Percentiles rank a stretch among this genome's conserved stretches.
phyloP scores from a whole-genome alignment of 2,329 filamentous ascomycete species.

The Penicillium sclerotiorum region DNA sequence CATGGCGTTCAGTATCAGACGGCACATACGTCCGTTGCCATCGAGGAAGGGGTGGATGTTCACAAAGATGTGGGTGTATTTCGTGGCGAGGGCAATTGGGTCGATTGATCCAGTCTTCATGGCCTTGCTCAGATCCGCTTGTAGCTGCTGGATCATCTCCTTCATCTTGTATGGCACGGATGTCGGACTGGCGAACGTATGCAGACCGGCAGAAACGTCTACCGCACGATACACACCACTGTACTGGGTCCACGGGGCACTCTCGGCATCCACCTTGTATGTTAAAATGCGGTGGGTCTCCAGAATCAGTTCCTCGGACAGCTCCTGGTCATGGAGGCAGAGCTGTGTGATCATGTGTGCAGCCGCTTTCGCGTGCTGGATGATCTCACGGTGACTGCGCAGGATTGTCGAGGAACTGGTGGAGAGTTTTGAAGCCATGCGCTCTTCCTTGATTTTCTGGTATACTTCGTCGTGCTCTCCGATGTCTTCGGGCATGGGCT shows the following conservation, averaged over 20 bases:
- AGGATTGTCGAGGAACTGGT: background rate
- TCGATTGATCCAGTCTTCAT: background rate
- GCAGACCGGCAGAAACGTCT: background rate
- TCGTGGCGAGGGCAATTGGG: background rate
- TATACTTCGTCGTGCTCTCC: slow-evolving; percentile 2
- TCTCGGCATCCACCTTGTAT: slow-evolving; percentile 1
- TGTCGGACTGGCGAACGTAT: background rate
- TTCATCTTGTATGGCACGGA: background rate
- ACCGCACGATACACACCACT: slow-evolving; percentile 1
- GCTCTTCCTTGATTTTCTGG: background rate
- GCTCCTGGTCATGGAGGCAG: background rate
- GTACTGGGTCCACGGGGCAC: slow-evolving; percentile 4
- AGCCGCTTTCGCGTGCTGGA: slow-evolving; percentile 6
- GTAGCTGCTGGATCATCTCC: background rate
- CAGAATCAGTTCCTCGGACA: slow-evolving; percentile 3
- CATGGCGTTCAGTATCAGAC: background rate
- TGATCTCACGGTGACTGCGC: slow-evolving; percentile 1
- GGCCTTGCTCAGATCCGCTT: background rate
- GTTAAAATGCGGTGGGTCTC: slow-evolving; percentile 3
- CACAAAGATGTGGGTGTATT: slow-evolving; percentile 1
- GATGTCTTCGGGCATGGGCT: slow-evolving; percentile 1
- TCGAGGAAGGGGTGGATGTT: slow-evolving; percentile 1
- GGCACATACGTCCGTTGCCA: slow-evolving; percentile 1
- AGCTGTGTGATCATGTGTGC: background rate
- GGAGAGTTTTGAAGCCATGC: background rate